Evolutionary conservation across 148 eudicot species (phyloP).

Genomic region (Chenopodium album): DNA sequence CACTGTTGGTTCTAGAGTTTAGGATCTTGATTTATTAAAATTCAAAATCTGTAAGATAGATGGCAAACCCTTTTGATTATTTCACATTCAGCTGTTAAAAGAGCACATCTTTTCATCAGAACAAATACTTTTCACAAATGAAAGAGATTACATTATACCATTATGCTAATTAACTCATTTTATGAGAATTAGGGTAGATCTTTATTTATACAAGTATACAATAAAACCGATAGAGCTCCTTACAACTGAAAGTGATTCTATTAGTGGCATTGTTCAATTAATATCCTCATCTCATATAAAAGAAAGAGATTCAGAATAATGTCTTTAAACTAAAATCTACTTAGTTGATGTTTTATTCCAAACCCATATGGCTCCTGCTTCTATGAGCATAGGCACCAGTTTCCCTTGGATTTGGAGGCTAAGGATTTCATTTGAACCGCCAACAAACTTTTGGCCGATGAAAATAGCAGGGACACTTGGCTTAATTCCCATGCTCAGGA

Average conservation of each 20-base stretch:
- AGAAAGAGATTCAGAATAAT: constrained; percentile 3
- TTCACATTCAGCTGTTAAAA: neutral
- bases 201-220: neutral
- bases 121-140: neutral
- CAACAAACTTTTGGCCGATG: constrained; percentile 59
- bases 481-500: constrained; percentile 41
- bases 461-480: constrained; percentile 64
- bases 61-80: too few species aligned
- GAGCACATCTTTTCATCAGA: neutral
- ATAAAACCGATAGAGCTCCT: neutral
- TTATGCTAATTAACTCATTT: neutral
- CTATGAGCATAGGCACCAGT: constrained; percentile 54
- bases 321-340: neutral
- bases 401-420: constrained; percentile 68
- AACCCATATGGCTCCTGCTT: constrained; percentile 68
- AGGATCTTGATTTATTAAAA: neutral
- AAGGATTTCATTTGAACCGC: constrained; percentile 76
- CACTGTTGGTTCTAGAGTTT: neutral
- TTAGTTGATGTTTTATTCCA: constrained; percentile 31
- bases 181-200: neutral
- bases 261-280: neutral
- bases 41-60: neutral
- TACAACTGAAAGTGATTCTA: neutral
- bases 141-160: neutral
- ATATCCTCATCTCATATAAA: constrained; percentile 14